These are phyloP conservation scores for Blastocladiella emersonii DNA, from an alignment of 371 early-diverging fungal genomes.

Conservation along the genomic window DNA sequence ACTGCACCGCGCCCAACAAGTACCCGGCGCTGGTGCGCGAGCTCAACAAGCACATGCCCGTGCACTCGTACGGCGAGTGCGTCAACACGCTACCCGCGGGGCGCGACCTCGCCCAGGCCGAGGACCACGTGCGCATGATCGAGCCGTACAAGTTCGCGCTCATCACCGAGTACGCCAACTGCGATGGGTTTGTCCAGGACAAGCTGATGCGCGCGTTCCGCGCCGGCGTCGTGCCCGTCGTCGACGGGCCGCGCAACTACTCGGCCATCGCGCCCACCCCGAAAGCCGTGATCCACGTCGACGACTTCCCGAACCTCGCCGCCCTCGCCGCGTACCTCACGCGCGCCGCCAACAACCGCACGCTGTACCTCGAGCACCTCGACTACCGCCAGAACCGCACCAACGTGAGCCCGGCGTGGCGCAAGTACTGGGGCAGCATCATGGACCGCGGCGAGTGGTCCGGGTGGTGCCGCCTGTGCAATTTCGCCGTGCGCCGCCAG, in stretches of 20 bases:
- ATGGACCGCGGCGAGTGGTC: background rate
- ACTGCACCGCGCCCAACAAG: background rate
- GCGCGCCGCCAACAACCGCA: background rate
- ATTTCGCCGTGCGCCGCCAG: background rate
- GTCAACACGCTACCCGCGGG: background rate
- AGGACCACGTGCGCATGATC: background rate
- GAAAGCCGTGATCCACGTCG: constrained; percentile 12
- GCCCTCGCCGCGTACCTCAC: constrained; percentile 10
- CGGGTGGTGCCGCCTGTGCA: background rate
- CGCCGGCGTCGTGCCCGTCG: constrained; percentile 15
- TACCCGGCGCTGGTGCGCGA: background rate
- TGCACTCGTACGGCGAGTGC: background rate
- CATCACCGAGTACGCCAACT: constrained; percentile 17
- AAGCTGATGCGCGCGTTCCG: constrained; percentile 9
- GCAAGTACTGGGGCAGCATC: background rate
- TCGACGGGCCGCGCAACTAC: constrained; percentile 19
- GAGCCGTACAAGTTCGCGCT: constrained; percentile 17
- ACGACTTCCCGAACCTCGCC: constrained; percentile 13
- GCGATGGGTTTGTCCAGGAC: constrained; percentile 10
- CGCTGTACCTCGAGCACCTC: background rate
- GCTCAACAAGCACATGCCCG: background rate
- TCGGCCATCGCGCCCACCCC: constrained; percentile 13
- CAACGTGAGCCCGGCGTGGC: background rate
- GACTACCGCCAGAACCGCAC: background rate
- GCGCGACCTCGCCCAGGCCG: background rate